phyloP scores from a whole-genome alignment of 2,329 filamentous ascomycete genomes.

The Emmonsia crescens region DNA sequence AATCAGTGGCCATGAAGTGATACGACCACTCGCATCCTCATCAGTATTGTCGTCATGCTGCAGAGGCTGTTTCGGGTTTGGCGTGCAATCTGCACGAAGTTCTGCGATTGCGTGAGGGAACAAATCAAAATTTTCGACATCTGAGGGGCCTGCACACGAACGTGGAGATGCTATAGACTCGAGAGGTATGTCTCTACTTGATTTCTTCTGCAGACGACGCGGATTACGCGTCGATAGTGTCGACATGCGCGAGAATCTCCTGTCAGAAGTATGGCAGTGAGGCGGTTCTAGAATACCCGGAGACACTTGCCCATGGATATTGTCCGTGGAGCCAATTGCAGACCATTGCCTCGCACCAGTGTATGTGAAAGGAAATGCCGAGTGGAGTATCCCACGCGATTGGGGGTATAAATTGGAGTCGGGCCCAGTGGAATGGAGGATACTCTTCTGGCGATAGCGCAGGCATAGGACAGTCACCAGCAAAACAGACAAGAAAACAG shows the following conservation, averaged over 20 bases:
- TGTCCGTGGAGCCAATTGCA: constrained; percentile 1
- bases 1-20: background rate
- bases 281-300: background rate
- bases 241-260: background rate
- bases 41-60: background rate
- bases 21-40: background rate
- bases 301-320: background rate
- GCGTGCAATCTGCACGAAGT: background rate
- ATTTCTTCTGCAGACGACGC: constrained; percentile 1
- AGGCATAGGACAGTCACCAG: constrained; percentile 1
- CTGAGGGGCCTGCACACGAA: background rate
- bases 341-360: background rate
- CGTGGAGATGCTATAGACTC: background rate
- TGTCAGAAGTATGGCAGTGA: background rate
- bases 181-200: background rate
- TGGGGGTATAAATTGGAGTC: background rate
- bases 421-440: background rate
- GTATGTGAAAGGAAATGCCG: background rate
- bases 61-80: background rate
- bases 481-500: background rate
- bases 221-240: background rate
- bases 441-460: background rate
- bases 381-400: constrained; percentile 2
- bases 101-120: background rate
- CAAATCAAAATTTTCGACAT: background rate